Evolutionary conservation across 768 basidiomycete genomes (phyloP), one percentile per base, ranked within the genome.

Genomic region (Strobilomyces echinocephalus): DNA sequence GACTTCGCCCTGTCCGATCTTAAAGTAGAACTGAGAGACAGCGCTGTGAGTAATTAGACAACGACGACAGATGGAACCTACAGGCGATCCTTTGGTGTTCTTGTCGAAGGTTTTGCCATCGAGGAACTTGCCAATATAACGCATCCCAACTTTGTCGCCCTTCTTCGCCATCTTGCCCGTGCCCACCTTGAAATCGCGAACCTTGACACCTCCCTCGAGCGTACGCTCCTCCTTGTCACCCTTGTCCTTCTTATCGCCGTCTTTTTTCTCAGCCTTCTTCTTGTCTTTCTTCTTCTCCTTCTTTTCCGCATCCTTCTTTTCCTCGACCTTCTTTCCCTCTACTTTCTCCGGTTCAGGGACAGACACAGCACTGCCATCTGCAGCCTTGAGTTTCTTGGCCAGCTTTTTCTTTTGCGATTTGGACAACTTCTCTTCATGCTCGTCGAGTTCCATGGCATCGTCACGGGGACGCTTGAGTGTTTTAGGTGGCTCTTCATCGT

Each of bases 41-140:
- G 8, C 42, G 21, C 52, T 34, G 24, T 38, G 31, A 46, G 43
- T 11, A n/a, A 44, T 31, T 49, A 50, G n/a, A 42, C 15, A 49
- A n/a, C 41, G 18, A 56, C 8, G 52, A 66, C 44, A 39, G 45
- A 21, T 16, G 15, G 26, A 15, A 72, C 85, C 64, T 66, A 95
- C 90, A 24, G 93, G 91, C 63, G 87, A 86, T 61, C 95, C 95
- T 69, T 84, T 87, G 59, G 76, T 80, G 70, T 93, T 93, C 60
- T 79, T 75, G 72, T 94, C 91, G 60, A 93, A 93, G 18, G 84
- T 59, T 60, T 82, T 85, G 60, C 87, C 88, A 56, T 84, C 82
- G 48, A 73, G 69, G 40, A 97, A 76, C 74, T 94, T 95, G 60
- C 95, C 95, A 61, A 98, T 85, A 72, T 97, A 98, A 53, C 95